Conservation (phyloP, 2,329 filamentous ascomycete genomes). For the Colletotrichum liaoningense region DNA sequence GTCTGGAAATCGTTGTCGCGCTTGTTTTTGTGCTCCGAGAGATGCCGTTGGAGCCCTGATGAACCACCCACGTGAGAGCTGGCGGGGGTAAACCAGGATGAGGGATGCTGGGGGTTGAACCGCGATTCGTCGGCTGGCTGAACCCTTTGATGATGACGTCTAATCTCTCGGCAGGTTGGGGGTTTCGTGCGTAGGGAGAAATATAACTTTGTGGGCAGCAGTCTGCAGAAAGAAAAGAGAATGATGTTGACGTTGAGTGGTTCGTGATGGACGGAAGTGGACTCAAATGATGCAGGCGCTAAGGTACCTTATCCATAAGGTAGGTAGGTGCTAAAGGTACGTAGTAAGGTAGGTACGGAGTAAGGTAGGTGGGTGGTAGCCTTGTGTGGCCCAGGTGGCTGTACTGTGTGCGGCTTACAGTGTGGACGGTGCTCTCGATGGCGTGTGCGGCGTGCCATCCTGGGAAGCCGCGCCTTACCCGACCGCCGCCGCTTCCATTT, state of each 20-base stretch:
- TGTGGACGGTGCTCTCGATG: constrained; percentile 3
- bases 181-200: neutral
- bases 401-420: constrained; percentile 8
- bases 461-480: constrained; percentile 17
- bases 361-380: neutral
- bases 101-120: neutral
- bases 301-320: neutral
- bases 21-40: constrained; percentile 2
- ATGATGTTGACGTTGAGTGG: constrained; percentile 6
- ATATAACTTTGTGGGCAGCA: constrained; percentile 4
- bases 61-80: constrained; percentile 15
- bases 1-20: neutral
- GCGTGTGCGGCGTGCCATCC: neutral
- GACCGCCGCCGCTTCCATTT: constrained; percentile 21
- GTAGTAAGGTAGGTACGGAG: neutral
- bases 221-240: neutral
- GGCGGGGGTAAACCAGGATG: neutral
- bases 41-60: constrained; percentile 13
- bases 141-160: neutral
- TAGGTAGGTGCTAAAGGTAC: no score
- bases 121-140: neutral
- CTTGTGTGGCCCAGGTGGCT: neutral
- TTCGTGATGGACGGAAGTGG: neutral
- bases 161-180: neutral
- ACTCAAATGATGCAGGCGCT: neutral